Conservation (phyloP, 768 basidiomycete species). For the Coprinopsis marcescibilis region DNA sequence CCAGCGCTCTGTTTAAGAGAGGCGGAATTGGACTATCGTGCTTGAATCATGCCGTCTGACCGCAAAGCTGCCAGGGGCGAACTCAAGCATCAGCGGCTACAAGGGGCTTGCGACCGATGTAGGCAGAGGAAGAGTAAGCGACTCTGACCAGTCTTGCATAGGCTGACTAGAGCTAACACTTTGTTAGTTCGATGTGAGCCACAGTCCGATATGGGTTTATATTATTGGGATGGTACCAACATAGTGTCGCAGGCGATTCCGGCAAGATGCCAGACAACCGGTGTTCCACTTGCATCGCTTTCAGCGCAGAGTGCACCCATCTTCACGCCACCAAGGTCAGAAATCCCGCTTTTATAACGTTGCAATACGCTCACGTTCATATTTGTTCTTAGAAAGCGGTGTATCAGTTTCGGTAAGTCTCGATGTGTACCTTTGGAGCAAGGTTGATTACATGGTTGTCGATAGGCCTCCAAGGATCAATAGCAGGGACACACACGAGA, state of each 20-base stretch:
- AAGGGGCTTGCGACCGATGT: constrained; percentile 29
- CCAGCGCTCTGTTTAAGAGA: too few species aligned
- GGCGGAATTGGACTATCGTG: too few species aligned
- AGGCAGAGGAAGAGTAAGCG: constrained; percentile 25
- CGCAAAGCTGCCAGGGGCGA: neutral
- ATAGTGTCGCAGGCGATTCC: constrained; percentile 39
- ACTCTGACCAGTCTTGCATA: too few species aligned
- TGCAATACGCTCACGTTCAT: neutral
- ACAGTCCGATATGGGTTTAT: neutral
- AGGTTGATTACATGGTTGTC: neutral
- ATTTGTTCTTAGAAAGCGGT: constrained; percentile 7
- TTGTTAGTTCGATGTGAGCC: constrained; percentile 25
- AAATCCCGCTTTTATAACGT: constrained; percentile 3
- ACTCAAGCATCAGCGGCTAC: constrained; percentile 26
- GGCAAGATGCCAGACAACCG: constrained; percentile 40
- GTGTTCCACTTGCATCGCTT: constrained; percentile 45
- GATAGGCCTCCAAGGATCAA: neutral
- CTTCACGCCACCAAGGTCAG: constrained; percentile 39
- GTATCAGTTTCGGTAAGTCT: constrained; percentile 2
- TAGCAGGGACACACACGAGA: too few species aligned
- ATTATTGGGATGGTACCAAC: neutral
- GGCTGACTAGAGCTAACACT: neutral
- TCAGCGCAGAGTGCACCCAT: constrained; percentile 43
- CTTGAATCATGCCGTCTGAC: neutral
- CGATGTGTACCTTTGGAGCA: constrained; percentile 11